phyloP scores from a whole-genome alignment of 306 rosid genomes.

The Inga oerstediana region DNA sequence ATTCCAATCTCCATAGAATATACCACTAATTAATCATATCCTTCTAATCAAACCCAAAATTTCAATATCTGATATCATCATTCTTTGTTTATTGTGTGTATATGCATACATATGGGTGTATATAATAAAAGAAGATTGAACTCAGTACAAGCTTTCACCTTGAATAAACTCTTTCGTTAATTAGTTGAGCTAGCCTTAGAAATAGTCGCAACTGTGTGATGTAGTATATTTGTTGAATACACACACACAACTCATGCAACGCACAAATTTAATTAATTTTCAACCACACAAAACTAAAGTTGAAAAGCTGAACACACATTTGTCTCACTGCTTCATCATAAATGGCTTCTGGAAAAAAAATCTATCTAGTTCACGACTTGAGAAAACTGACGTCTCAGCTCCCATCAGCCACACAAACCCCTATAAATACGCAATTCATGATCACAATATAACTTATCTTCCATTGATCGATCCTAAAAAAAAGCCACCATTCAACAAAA shows the following conservation, averaged over 20 bases:
- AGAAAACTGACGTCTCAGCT: conserved; percentile 49
- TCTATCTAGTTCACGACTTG: conserved; percentile 49
- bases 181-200: background rate
- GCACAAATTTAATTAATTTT: background rate
- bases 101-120: too few relatives aligned
- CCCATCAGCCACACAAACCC: conserved; percentile 54
- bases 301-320: conserved; percentile 31
- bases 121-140: too few relatives aligned
- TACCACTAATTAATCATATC: too few relatives aligned
- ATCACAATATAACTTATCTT: background rate
- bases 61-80: too few relatives aligned
- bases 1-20: too few relatives aligned
- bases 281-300: background rate
- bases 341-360: conserved; percentile 45
- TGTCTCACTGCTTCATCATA: conserved; percentile 17
- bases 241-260: background rate
- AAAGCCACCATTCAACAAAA: background rate
- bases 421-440: conserved; percentile 52
- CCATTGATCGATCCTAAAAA: background rate
- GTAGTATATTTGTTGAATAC: background rate
- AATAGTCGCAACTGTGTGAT: background rate
- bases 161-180: too few relatives aligned
- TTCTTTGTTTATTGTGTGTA: too few relatives aligned
- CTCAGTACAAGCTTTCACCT: too few relatives aligned
- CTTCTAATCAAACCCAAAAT: too few relatives aligned